These are phyloP conservation scores for Suhomyces guaymorum DNA, from an alignment of 1,139 yeast genomes.

Conservation along the genomic window DNA sequence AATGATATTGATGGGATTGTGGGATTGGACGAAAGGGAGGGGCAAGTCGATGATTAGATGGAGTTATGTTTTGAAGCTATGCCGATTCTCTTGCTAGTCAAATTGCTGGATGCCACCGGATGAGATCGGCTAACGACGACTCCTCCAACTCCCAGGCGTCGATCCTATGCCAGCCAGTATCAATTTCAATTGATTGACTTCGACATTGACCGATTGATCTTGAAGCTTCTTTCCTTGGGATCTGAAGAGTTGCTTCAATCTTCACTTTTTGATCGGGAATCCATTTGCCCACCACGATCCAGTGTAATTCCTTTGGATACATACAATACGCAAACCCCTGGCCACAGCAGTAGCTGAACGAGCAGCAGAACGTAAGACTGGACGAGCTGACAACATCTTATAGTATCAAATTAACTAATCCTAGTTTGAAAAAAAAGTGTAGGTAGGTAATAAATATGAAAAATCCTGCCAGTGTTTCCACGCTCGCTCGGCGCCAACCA, in stretches of 20 bases:
- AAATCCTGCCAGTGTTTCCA: constrained; percentile 14
- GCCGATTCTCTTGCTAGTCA: too few relatives aligned
- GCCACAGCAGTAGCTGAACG: constrained; percentile 74
- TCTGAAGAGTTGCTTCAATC: not conserved
- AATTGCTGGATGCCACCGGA: too few relatives aligned
- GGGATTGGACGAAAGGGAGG: too few relatives aligned
- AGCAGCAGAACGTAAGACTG: constrained; percentile 79
- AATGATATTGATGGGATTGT: constrained; percentile 2
- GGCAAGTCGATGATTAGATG: not conserved
- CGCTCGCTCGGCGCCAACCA: constrained; percentile 14
- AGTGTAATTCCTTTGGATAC: constrained; percentile 30
- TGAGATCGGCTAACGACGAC: too few relatives aligned
- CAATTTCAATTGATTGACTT: not conserved
- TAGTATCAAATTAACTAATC: constrained; percentile 13
- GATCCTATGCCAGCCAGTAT: not conserved
- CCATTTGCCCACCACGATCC: not conserved
- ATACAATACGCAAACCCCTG: constrained; percentile 63
- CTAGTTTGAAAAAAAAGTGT: constrained; percentile 15
- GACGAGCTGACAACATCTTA: constrained; percentile 76
- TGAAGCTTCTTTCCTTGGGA: not conserved
- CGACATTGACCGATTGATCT: constrained; percentile 1
- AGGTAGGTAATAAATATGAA: constrained; percentile 15
- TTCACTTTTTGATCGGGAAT: not conserved
- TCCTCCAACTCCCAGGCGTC: too few relatives aligned
- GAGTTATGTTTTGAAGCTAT: too few relatives aligned